phyloP scores from a whole-genome alignment of 1,139 yeast genomes.

The Wickerhamomyces sp. region DNA sequence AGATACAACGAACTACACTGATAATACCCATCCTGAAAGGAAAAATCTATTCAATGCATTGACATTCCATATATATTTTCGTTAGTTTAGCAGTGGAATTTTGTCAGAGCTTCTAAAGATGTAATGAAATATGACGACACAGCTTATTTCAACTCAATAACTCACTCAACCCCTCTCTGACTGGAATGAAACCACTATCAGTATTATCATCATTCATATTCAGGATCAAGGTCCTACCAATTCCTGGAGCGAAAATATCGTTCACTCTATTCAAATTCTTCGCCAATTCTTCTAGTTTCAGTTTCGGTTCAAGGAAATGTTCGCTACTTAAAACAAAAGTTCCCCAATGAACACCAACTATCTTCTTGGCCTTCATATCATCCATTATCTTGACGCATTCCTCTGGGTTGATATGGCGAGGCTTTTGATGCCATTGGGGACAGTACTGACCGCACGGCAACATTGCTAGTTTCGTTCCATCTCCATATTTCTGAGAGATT shows the following conservation, averaged over 20 bases:
- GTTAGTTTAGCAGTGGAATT: too few species aligned
- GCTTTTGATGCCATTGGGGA: constrained; percentile 91
- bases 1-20: neutral
- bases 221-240: constrained; percentile 47
- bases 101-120: too few species aligned
- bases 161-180: constrained; percentile 28
- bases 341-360: constrained; percentile 95
- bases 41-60: too few species aligned
- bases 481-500: constrained; percentile 61
- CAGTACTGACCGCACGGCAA: constrained; percentile 94
- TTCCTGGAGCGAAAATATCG: constrained; percentile 44
- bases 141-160: constrained; percentile 16
- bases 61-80: too few species aligned
- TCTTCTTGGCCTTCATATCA: constrained; percentile 53
- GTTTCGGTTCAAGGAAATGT: constrained; percentile 78
- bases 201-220: constrained; percentile 23
- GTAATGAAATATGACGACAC: too few species aligned
- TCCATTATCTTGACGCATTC: constrained; percentile 69
- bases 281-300: constrained; percentile 36
- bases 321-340: constrained; percentile 88
- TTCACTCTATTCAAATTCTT: constrained; percentile 27
- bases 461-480: constrained; percentile 60
- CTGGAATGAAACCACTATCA: constrained; percentile 9
- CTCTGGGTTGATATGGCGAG: constrained; percentile 79
- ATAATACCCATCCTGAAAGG: too few species aligned